Evolutionary conservation across 495 filamentous ascomycete genomes (phyloP), one percentile per base, ranked within the genome.

Genomic region (Pyrenula massariospora): DNA sequence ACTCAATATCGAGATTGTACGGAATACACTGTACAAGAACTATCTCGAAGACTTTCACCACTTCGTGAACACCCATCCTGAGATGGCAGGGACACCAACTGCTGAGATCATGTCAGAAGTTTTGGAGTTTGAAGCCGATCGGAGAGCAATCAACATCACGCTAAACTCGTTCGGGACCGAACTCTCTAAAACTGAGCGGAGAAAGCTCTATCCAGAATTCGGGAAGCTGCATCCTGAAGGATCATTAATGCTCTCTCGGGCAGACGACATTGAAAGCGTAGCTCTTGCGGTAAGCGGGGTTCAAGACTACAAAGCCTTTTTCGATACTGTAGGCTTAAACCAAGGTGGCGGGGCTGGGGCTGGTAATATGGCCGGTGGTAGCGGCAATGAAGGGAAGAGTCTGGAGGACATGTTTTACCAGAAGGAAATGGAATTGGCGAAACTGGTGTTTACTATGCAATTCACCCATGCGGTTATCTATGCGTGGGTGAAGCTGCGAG

Each of bases 11-110:
- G 93, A 99, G 75, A 99, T 99, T 65, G 84, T 99, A 51, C 86
- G 94, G 53, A 97, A 99, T 71, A 99, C 94, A 11, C 78, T 99
- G 50, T 99, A 96, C 79, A 97, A 97, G 81, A 96, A 95, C 74
- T 99, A 99, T 70, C 78, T 99, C 22, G 93, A 99, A 68, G 93
- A 97, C 67, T 99, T 98, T 71, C 82, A 96, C 73, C 75, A 86
- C 24, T 97, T 94, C 64, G 84, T 96, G 68, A 92, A 86, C 71
- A 86, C 83, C 22, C 77, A 95, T 66, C 77, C 91, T 0, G 90
- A 93, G 36, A 81, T 97, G 68, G 71, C 76, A 48, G 92, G 90
- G 11, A 94, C 90, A 2, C 91, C 93, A 1, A 96, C 94, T 1
- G 77, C 88, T 23, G 91, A 96, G 60, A 83, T 96, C 62, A 97